Conservation (phyloP, 257 asterid genomes). For the Rhazya stricta region DNA sequence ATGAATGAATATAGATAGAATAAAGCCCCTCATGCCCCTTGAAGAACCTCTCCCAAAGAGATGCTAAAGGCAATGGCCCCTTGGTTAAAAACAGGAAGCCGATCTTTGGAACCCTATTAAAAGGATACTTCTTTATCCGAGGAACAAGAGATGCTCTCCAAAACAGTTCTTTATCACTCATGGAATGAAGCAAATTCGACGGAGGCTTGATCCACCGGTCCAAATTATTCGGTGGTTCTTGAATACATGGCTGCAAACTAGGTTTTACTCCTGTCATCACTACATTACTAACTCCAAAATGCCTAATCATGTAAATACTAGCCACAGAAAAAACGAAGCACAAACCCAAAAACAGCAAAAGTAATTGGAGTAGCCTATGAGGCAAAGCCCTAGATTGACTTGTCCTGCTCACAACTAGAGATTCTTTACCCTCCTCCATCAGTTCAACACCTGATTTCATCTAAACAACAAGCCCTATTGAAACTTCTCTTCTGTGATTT, state of each 20-base stretch:
- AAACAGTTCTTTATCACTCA: constrained; percentile 41
- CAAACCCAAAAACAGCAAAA: constrained; percentile 32
- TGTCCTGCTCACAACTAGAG: constrained; percentile 22
- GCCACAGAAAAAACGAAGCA: constrained; percentile 37
- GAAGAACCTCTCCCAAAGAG: constrained; percentile 50
- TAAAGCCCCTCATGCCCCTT: constrained; percentile 36
- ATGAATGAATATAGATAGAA: constrained; percentile 40
- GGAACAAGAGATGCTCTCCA: constrained; percentile 50
- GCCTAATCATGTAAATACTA: constrained; percentile 39
- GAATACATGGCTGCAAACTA: constrained; percentile 31
- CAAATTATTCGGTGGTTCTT: constrained; percentile 21
- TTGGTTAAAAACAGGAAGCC: constrained; percentile 54
- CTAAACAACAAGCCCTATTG: background rate
- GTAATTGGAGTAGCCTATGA: constrained; percentile 30
- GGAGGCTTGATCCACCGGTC: constrained; percentile 44
- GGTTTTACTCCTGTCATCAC: constrained; percentile 21
- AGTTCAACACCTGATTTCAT: constrained; percentile 18
- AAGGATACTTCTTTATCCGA: constrained; percentile 39
- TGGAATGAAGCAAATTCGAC: constrained; percentile 37
- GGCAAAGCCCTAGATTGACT: constrained; percentile 43
- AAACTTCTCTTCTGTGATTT: constrained; percentile 5
- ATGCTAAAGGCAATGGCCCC: constrained; percentile 52
- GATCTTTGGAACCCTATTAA: constrained; percentile 43
- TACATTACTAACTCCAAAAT: constrained; percentile 27
- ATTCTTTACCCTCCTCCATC: constrained; percentile 45